Evolutionary conservation across 768 basidiomycete species (phyloP), one percentile per base, ranked within the genome.

Genomic region (Fomitopsis serialis): DNA sequence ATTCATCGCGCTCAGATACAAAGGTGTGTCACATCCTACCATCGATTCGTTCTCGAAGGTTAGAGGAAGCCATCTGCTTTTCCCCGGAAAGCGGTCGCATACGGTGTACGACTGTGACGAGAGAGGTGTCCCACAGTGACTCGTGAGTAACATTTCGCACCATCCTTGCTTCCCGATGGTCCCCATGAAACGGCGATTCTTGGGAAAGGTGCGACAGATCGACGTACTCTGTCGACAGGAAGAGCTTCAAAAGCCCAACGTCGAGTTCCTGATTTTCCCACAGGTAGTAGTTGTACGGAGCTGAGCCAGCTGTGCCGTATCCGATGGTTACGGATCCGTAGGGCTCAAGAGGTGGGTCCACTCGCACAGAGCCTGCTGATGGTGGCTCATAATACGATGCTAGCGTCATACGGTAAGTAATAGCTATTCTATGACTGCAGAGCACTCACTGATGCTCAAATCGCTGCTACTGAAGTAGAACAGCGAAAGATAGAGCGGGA

Each of bases 211-310:
- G 25, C 24, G 45, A 46, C 11, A 77, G 62, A 56, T 73, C 70
- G 35, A 69, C 59, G 3, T 68, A 68, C 0, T 53, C 53, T 1
- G 71, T 74, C 15, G 76, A 64, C 19, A 78, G 54, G 53, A 72
- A 78, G 8, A 78, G 55, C 52, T 75, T 76, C 47, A 79, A 67
- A 50, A 71, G 74, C 7, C 75, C 72, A 2, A 78, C 63, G 46
- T 78, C 75, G 27, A 67, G 50, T 5, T 61, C 55, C 40, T 73
- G 64, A 2, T 61, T 66, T 1, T 65, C 54, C 3, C 61, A 56
- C 17, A 78, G 52, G 25, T 54, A 29, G 53, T 72, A 76, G 8
- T 54, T 36, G 62, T 66, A 69, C 7, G 73, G 72, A 0, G 58
- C 24, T 6, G 56, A 59, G 42, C 70, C 72, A 24, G 66, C 69